Conservation (phyloP, 768 basidiomycete species). For the Lyophyllum semitale region DNA sequence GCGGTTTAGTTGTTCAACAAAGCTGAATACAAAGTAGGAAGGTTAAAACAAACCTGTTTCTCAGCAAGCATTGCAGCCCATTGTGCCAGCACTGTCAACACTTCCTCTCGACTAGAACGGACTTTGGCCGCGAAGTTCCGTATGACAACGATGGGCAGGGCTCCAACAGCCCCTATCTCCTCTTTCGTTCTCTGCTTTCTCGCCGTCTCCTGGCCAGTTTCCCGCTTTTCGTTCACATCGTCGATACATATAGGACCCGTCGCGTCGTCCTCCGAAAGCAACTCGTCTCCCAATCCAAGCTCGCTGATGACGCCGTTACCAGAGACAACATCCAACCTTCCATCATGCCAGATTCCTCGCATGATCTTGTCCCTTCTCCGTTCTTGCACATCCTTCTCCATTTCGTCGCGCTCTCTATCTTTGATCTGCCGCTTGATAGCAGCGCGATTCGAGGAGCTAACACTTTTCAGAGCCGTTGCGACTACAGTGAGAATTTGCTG, state of each 20-base stretch:
- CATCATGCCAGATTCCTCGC: conserved; percentile 83
- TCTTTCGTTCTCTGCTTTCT: conserved; percentile 37
- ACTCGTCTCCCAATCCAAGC: conserved; percentile 81
- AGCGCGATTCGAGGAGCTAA: conserved; percentile 51
- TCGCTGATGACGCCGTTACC: conserved; percentile 89
- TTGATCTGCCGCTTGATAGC: conserved; percentile 40
- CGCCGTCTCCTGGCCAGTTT: conserved; percentile 13
- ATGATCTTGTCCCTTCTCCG: conserved; percentile 48
- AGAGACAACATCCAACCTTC: conserved; percentile 78
- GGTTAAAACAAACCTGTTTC: conserved; percentile 54
- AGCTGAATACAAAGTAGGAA: not conserved
- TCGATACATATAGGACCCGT: not conserved
- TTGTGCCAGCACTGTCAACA: conserved; percentile 73
- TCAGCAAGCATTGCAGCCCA: conserved; percentile 88
- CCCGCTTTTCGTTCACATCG: conserved; percentile 16
- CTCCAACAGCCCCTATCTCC: conserved; percentile 53
- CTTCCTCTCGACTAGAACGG: conserved; percentile 61
- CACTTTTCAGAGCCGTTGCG: conserved; percentile 66
- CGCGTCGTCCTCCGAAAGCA: conserved; percentile 33
- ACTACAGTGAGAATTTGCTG: conserved; percentile 84
- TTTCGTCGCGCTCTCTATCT: conserved; percentile 36
- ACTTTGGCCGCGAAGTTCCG: conserved; percentile 71
- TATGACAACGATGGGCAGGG: conserved; percentile 86
- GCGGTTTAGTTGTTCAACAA: conserved; percentile 1
- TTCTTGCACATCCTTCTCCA: conserved; percentile 38